Base-by-base conservation (phyloP, 805 yeast species). In the Suhomyces kilbournensis region DNA sequence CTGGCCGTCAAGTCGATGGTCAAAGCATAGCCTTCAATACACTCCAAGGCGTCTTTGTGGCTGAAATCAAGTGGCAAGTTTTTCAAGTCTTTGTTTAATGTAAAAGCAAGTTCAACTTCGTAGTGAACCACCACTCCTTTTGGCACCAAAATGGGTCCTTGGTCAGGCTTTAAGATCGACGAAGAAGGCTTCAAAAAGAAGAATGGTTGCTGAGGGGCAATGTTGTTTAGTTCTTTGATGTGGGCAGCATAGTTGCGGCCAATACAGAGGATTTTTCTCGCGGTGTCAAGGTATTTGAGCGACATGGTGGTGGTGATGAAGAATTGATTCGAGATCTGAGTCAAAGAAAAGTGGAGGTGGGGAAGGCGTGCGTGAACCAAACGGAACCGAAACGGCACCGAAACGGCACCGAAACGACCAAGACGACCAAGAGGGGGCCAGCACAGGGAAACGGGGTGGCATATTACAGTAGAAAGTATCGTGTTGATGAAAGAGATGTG, bases 201-300 rank as follows among this genome's bases (percentile, higher is more conserved):
- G 61, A 94, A 93, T 3, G 99, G 99, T 64, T 85, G 89, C 34
- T 77, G 74, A 2, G 99, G 98, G 19, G 81, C 78, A 22, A 81
- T 70, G 66, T 92, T 94, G 76, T 89, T 87, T 53, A 94, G 76
- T 68, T 94, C 99, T 56, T 86, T 81, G 65, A 91, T 89, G 63
- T 94, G 99, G 19, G 96, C 97, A n/a, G 90, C 96, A 67, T 91
- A 94, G 71, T 94, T 94, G 62, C 99, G 86, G 44, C 99, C 99
- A 59, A 94, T 93, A 70, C 99, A 94, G 15, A 94, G 80, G 63
- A 93, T 82, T 72, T 94, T 94, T 35, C 85, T 79, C 2, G 90
- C 91, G 17, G 72, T 63, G 52, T 80, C 83, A 42, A 85, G 72
- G 65, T 86, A 88, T 28, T 72, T 67, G 49, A 69, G 54, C 9